Percentiles rank a stretch among this genome's conserved stretches.
These are phyloP conservation scores for Thymus mandschuricus DNA, from an alignment of 257 asterid genomes.

Conservation along the genomic window DNA sequence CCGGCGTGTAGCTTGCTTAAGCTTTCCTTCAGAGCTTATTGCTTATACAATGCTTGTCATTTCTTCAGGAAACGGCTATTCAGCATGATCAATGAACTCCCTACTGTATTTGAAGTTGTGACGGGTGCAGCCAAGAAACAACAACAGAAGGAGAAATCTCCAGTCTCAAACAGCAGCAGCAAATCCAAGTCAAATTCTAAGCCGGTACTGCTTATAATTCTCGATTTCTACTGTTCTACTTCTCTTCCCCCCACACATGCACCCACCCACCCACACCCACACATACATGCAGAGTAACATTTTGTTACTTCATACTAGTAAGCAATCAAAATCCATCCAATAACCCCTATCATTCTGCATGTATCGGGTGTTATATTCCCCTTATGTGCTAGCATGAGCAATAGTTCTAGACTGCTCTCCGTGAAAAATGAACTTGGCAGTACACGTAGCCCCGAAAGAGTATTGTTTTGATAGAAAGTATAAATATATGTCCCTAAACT, in stretches of 20 bases:
- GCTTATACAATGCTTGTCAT: background rate
- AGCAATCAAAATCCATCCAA: background rate
- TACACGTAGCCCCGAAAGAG: too few relatives aligned
- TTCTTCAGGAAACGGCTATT: constrained; percentile 74
- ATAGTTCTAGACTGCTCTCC: background rate
- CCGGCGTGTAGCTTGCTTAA: constrained; percentile 9
- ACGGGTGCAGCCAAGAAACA: constrained; percentile 66
- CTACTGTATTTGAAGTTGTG: constrained; percentile 81
- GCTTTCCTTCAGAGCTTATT: background rate
- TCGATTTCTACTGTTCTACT: background rate
- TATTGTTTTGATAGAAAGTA: too few relatives aligned
- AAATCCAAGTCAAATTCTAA: constrained; percentile 64
- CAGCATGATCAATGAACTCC: constrained; percentile 80
- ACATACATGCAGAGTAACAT: too few relatives aligned
- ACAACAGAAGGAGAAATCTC: constrained; percentile 68
- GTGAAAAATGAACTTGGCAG: background rate
- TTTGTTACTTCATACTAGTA: background rate
- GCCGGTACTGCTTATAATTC: constrained; percentile 41
- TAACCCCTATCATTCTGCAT: background rate
- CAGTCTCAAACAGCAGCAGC: constrained; percentile 57
- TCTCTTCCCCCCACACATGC: background rate
- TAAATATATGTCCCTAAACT: too few relatives aligned
- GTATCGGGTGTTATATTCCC: background rate
- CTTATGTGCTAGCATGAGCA: constrained; percentile 5
- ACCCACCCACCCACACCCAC: too few relatives aligned